phyloP scores from a whole-genome alignment of 1,284 basidiomycete genomes.

The Apiotrichum mycotoxinovorans region DNA sequence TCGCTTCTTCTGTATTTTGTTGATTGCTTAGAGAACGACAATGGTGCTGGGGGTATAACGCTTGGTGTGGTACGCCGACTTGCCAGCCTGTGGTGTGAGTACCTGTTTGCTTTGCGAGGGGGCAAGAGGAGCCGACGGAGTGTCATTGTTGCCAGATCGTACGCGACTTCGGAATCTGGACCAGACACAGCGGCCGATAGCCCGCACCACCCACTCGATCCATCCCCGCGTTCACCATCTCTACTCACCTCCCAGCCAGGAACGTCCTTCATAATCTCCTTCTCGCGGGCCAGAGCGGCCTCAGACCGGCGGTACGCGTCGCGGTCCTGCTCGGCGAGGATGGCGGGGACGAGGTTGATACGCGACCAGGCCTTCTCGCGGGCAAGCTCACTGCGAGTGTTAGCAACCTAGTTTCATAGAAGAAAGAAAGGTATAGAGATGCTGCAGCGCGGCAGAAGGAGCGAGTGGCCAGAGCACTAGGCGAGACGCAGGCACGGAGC shows the following conservation, averaged over 20 bases:
- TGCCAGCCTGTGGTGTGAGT: slow-evolving; percentile 58
- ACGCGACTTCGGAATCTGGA: no score
- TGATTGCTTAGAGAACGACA: slow-evolving; percentile 50
- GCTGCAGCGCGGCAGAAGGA: background rate
- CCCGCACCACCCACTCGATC: no score
- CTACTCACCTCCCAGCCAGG: slow-evolving; percentile 84
- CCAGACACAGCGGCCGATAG: no score
- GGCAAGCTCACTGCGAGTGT: slow-evolving; percentile 74
- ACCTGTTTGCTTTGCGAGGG: background rate
- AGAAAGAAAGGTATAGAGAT: no score
- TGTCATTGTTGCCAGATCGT: no score
- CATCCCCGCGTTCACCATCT: background rate
- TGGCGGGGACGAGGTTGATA: slow-evolving; percentile 87
- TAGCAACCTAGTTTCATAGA: background rate
- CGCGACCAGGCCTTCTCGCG: slow-evolving; percentile 94
- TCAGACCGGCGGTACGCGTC: slow-evolving; percentile 78
- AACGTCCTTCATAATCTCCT: slow-evolving; percentile 94
- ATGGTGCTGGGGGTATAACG: slow-evolving; percentile 65
- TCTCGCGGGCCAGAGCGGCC: slow-evolving; percentile 76
- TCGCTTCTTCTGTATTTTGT: slow-evolving; percentile 1
- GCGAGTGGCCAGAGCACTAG: background rate
- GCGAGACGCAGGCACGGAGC: no score
- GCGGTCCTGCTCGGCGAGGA: slow-evolving; percentile 89
- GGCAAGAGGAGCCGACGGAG: background rate
- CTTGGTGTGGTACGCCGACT: slow-evolving; percentile 80